Evolutionary conservation across 2,329 filamentous ascomycete genomes (phyloP), one percentile per base, ranked within the genome.

Genomic region (Aplosporella prunicola): DNA sequence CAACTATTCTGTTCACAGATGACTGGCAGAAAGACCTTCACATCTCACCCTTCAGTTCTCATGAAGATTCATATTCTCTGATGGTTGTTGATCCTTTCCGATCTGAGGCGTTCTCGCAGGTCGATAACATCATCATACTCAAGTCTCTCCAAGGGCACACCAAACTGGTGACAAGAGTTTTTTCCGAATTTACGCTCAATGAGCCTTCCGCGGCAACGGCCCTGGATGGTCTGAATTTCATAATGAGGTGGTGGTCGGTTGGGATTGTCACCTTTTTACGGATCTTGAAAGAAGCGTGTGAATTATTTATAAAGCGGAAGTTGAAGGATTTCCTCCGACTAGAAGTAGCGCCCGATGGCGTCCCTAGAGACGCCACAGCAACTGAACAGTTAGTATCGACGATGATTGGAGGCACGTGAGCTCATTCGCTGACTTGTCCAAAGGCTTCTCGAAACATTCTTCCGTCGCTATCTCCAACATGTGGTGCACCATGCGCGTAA

Each of bases 21-120:
- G 60, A 61, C 0, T 82, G 76, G 74, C 56, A 62, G 5, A 87
- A 88, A 47, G 80, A 83, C 45, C 83, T 87, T 45, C 81, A 85
- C 50, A 78, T 85, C 13, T 86, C 80, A 1, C 78, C 79, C 0
- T 87, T 87, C 65, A 87, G 82, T 52, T 64, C 64, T 29, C 52
- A 67, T 18, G 63, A 68, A 44, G 66, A 66, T 1, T 58, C 58
- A 0, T 72, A 72, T 47, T 58, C 62, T 2, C 51, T 70, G 6
- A 60, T 60, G 40, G 66, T 68, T 3, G 46, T 58, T 3, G 60
- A 71, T 43, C 68, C 68, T 2, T 58, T 69, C 15, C 42, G 43
- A 17, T 50, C 46, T 18, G 39, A 36, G 7, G 48, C 8, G 55
- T 56, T 33, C 55, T 60, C 49, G 8, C 53, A 54, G 3, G 62